Conservation (phyloP, 495 filamentous ascomycete species). For the Tuber indicum region DNA sequence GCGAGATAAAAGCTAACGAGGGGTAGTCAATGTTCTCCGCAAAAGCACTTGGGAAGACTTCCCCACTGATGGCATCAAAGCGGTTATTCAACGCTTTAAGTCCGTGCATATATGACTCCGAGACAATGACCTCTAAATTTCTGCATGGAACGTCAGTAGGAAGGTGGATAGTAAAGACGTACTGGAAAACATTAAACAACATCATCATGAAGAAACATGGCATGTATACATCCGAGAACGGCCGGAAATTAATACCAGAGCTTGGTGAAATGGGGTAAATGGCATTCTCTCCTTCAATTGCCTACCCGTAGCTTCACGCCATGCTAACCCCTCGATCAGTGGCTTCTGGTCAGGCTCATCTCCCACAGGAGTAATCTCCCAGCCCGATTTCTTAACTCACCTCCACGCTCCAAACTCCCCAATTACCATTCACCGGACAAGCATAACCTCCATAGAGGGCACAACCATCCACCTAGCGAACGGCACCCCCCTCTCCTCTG, state of each 20-base stretch:
- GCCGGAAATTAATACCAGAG: conserved; percentile 22
- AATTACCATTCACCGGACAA: conserved; percentile 35
- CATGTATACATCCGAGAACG: conserved; percentile 29
- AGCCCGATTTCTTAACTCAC: conserved; percentile 27
- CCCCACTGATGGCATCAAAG: conserved; percentile 28
- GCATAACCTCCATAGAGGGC: conserved; percentile 17
- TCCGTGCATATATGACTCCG: conserved; percentile 41
- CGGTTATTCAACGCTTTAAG: conserved; percentile 32
- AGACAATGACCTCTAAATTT: conserved; percentile 31
- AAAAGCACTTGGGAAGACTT: conserved; percentile 40
- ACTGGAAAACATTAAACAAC: conserved; percentile 24
- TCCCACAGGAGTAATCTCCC: conserved; percentile 25
- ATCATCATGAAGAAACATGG: conserved; percentile 25
- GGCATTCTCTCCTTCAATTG: background rate
- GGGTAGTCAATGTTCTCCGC: conserved; percentile 39
- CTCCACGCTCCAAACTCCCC: conserved; percentile 28
- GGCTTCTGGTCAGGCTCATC: conserved; percentile 29
- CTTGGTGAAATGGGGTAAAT: conserved; percentile 16
- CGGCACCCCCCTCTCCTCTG: conserved; percentile 15
- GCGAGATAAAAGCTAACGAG: background rate
- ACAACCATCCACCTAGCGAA: conserved; percentile 22
- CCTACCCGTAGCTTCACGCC: background rate
- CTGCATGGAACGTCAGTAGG: conserved; percentile 29
- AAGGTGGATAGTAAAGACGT: conserved; percentile 8
- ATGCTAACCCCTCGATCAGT: conserved; percentile 10